Conservation (phyloP, 148 eudicot genomes). For the Rhododendron mucronatum region DNA sequence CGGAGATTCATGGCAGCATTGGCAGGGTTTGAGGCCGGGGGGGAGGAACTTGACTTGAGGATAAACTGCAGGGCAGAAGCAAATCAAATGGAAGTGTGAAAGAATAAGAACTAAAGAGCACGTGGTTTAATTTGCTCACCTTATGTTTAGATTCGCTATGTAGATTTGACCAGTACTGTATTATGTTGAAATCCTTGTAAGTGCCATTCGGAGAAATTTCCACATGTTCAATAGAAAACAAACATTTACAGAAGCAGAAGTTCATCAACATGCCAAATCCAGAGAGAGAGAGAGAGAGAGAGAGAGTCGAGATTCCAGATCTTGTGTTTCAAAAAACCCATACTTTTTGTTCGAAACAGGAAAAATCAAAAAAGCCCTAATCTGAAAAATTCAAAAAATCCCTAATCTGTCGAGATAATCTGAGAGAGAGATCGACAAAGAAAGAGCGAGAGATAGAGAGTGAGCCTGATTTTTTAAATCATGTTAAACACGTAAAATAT, state of each 20-base stretch:
- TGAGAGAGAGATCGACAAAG: too few species aligned
- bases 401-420: too few species aligned
- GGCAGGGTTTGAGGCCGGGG: background rate
- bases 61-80: background rate
- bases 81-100: background rate
- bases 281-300: background rate
- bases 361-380: too few species aligned
- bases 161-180: background rate
- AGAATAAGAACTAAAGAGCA: background rate
- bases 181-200: background rate
- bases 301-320: too few species aligned
- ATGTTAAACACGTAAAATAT: too few species aligned
- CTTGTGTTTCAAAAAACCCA: too few species aligned
- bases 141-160: background rate
- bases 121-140: background rate
- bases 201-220: background rate
- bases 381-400: too few species aligned
- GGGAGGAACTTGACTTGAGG: background rate
- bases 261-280: background rate
- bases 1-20: background rate
- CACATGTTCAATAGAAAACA: background rate
- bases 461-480: too few species aligned
- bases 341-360: too few species aligned
- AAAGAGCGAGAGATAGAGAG: too few species aligned
- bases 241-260: background rate